phyloP scores from a whole-genome alignment of 2,329 filamentous ascomycete species.

The Colletotrichum shisoi region DNA sequence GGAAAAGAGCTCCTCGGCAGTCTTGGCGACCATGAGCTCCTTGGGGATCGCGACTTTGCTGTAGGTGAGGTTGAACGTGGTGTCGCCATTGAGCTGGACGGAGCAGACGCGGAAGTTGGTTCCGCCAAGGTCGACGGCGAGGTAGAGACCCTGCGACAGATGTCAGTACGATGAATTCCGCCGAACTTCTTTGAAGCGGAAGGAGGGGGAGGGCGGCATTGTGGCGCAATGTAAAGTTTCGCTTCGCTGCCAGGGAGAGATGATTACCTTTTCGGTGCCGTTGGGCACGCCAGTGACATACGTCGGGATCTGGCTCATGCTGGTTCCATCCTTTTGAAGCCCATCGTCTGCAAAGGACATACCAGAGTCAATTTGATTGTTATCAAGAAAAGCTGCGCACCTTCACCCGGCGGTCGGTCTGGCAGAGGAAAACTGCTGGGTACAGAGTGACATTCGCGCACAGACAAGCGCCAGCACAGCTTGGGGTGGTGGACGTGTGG shows the following conservation, averaged over 20 bases:
- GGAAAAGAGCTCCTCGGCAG: conserved; percentile 83
- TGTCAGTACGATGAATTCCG: conserved; percentile 26
- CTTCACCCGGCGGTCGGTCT: neutral
- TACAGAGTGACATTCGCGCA: conserved; percentile 16
- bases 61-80: conserved; percentile 91
- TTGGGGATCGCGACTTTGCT: conserved; percentile 91
- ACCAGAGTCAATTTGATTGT: conserved; percentile 18
- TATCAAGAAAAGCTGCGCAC: neutral
- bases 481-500: neutral
- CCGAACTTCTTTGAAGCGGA: neutral
- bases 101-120: conserved; percentile 99
- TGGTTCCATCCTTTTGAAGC: conserved; percentile 76
- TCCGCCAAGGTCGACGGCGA: conserved; percentile 96
- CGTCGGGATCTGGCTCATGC: conserved; percentile 93
- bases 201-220: conserved; percentile 6
- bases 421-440: conserved; percentile 13
- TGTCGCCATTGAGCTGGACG: conserved; percentile 90
- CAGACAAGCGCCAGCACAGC: conserved; percentile 8
- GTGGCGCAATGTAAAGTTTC: neutral
- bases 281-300: conserved; percentile 96
- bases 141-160: conserved; percentile 82
- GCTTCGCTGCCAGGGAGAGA: conserved; percentile 14
- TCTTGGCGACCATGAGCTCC: conserved; percentile 88
- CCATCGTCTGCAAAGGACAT: conserved; percentile 71
- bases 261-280: conserved; percentile 88